Evolutionary conservation across 176 grass and related monocot species (phyloP).

Genomic region (Triticum dicoccoides): DNA sequence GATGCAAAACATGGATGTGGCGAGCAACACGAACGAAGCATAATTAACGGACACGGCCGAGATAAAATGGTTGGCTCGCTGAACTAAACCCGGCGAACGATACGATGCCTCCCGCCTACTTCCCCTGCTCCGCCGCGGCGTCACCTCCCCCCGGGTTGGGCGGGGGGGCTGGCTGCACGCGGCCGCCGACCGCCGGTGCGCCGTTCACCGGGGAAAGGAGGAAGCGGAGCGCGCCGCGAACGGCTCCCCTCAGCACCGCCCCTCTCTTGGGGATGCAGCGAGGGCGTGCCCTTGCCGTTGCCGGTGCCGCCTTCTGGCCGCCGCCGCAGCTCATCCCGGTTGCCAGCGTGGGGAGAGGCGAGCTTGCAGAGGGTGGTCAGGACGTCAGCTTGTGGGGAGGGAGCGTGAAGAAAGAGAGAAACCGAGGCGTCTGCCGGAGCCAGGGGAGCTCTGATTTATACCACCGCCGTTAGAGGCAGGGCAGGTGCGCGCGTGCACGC

Average conservation of each 20-base stretch:
- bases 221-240: slow-evolving; percentile 4
- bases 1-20: too few relatives aligned
- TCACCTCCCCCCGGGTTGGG: neutral
- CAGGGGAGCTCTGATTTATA: neutral
- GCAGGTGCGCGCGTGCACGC: neutral
- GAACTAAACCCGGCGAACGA: too few relatives aligned
- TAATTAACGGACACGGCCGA: neutral
- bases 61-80: slow-evolving; percentile 24
- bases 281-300: neutral
- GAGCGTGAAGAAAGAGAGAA: neutral
- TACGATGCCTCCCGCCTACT: neutral
- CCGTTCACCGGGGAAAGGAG: neutral
- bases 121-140: slow-evolving; percentile 1
- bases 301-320: neutral
- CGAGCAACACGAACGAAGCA: too few relatives aligned
- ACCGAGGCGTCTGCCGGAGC: neutral
- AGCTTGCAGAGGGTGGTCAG: too few relatives aligned
- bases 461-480: neutral
- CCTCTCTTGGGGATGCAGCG: slow-evolving; percentile 41
- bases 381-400: neutral
- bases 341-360: neutral
- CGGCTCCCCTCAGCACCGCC: slow-evolving; percentile 31
- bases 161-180: slow-evolving; percentile 23
- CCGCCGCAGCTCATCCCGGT: neutral
- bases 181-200: neutral